Percentiles rank a stretch among this genome's conserved stretches.
phyloP scores from a whole-genome alignment of 495 filamentous ascomycete species.

The Tuber magnatum region DNA sequence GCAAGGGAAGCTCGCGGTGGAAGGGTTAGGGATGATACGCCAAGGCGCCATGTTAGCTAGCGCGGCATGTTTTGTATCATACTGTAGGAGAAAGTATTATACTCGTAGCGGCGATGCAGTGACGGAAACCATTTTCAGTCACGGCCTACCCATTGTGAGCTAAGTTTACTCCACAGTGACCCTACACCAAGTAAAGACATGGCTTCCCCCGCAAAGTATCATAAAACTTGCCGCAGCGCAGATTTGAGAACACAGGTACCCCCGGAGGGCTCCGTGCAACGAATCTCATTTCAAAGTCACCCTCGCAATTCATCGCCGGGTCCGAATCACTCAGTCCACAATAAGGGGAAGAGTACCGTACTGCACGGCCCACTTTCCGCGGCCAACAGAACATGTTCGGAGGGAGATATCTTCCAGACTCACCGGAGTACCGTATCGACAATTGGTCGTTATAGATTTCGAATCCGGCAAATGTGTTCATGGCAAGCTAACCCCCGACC shows the following conservation, averaged over 20 bases:
- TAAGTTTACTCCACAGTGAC: background rate
- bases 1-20: constrained; percentile 7
- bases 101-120: constrained; percentile 14
- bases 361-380: background rate
- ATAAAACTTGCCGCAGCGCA: background rate
- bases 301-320: background rate
- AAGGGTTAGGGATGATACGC: constrained; percentile 31
- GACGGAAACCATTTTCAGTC: constrained; percentile 14
- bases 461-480: background rate
- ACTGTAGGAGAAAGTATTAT: constrained; percentile 8
- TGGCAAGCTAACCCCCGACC: no score
- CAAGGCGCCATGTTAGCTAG: constrained; percentile 7
- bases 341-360: background rate
- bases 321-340: background rate
- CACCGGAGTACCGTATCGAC: background rate
- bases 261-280: background rate
- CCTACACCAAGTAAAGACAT: background rate
- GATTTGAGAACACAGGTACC: background rate
- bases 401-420: background rate
- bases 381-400: background rate
- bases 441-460: background rate
- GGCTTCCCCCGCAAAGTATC: background rate
- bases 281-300: background rate
- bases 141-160: background rate
- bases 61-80: background rate